Percentiles rank a stretch among this genome's conserved stretches.
Evolutionary conservation across 345 rosid species (phyloP).

Genomic region (Eucalyptus curtisii): DNA sequence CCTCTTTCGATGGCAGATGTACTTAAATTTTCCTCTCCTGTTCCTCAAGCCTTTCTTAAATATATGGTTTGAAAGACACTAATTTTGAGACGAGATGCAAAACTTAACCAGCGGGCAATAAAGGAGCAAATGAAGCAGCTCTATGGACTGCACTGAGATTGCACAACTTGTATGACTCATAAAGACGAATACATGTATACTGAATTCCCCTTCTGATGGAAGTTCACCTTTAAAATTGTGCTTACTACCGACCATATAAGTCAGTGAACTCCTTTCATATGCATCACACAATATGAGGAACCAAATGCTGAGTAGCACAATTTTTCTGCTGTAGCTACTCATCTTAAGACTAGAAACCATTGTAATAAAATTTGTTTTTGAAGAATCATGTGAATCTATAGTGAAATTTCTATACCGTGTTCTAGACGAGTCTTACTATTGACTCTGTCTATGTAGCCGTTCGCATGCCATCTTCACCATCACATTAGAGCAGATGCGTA

Average conservation of each 20-base stretch:
- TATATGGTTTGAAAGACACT: neutral
- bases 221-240: neutral
- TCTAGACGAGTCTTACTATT: neutral
- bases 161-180: neutral
- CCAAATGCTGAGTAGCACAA: neutral
- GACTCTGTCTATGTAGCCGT: slow-evolving; percentile 48
- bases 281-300: neutral
- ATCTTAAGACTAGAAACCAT: neutral
- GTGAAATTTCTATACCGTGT: neutral
- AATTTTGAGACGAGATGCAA: neutral
- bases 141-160: neutral
- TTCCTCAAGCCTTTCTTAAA: neutral
- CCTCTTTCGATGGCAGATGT: neutral
- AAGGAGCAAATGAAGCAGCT: neutral
- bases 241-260: neutral
- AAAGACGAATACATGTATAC: neutral
- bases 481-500: slow-evolving; percentile 91
- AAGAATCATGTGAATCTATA: neutral
- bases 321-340: neutral
- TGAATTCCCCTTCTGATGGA: neutral
- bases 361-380: neutral
- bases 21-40: neutral
- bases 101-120: neutral
- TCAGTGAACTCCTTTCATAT: neutral
- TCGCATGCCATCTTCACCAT: slow-evolving; percentile 99